Evolutionary conservation across 352 stramenopile genomes (phyloP), one percentile per base, ranked within the genome.

Genomic region (Pythium apleroticum): DNA sequence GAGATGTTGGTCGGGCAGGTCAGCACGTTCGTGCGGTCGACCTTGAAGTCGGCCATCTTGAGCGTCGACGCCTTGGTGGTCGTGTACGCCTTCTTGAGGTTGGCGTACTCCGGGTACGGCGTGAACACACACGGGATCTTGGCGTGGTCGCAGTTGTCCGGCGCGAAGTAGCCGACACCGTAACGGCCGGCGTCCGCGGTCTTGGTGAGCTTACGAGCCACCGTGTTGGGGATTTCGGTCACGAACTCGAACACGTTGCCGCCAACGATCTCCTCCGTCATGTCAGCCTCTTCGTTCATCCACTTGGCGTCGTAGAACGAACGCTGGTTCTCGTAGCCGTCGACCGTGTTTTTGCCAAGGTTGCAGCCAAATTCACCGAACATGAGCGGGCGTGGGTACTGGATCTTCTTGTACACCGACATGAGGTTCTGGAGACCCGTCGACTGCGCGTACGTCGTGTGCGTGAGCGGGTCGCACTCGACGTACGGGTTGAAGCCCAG

Each of bases 311-410:
- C 77, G 50, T 76, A 78, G 60, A 86, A 86, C 37, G 45, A 56
- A 8, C 77, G 77, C 57, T 83, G 73, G 56, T 75, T 76, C 66
- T 82, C 75, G 63, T 76, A 84, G 19, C 64, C 75, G 35, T 78
- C 71, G 57, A 86, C 56, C 25, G 77, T 86, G 71, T 86, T 86
- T 33, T 67, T 60, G 37, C 76, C 75, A 3, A 74, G 33, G 63
- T 83, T 81, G 71, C 77, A 86, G 25, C 77, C 77, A 57, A 79
- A 86, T 60, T 86, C 77, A 46, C 77, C 77, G 58, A 86, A 84
- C 63, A 86, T 81, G 67, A 86, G 65, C 50, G 75, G 77, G 1
- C 73, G 73, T 28, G 73, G 54, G 67, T 80, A 84, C 27, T 58
- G 31, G 12, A 72, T 60, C 41, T 71, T 57, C 19, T 72, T 66